phyloP scores from a whole-genome alignment of 495 filamentous ascomycete species.

The Jackrogersella minutella region DNA sequence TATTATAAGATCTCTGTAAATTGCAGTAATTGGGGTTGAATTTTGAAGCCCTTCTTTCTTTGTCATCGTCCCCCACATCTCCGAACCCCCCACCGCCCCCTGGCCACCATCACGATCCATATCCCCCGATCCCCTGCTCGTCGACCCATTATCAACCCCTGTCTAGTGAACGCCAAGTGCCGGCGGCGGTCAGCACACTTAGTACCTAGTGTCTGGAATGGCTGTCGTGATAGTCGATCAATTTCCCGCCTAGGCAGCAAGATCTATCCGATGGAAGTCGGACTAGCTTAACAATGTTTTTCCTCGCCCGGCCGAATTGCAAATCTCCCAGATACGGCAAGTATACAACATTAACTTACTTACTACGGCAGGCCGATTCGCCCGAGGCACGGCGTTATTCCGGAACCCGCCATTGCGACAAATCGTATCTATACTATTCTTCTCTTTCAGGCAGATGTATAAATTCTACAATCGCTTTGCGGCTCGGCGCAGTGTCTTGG shows the following conservation, averaged over 20 bases:
- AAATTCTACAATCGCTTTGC: not conserved
- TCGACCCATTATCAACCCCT: conserved; percentile 14
- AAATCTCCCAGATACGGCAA: conserved; percentile 31
- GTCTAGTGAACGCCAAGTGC: conserved; percentile 20
- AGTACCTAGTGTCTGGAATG: too few relatives aligned
- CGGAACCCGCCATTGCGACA: conserved; percentile 5
- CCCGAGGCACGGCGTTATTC: conserved; percentile 25
- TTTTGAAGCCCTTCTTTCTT: not conserved
- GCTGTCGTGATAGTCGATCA: conserved; percentile 30
- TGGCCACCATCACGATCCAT: not conserved
- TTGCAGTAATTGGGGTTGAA: not conserved
- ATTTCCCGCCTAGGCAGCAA: not conserved
- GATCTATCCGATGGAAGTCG: not conserved
- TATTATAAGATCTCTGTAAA: conserved; percentile 14
- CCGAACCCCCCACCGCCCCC: not conserved
- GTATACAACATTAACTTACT: conserved; percentile 14
- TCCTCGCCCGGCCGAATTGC: conserved; percentile 12
- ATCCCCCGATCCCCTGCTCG: not conserved
- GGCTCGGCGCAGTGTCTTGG: not conserved
- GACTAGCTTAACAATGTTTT: conserved; percentile 6
- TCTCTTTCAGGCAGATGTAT: not conserved
- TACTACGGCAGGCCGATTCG: conserved; percentile 12
- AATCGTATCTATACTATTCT: not conserved
- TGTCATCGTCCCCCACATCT: conserved; percentile 25
- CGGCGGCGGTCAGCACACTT: conserved; percentile 22